Conservation (phyloP, 768 basidiomycete species). For the Leccinum longicurvipes region DNA sequence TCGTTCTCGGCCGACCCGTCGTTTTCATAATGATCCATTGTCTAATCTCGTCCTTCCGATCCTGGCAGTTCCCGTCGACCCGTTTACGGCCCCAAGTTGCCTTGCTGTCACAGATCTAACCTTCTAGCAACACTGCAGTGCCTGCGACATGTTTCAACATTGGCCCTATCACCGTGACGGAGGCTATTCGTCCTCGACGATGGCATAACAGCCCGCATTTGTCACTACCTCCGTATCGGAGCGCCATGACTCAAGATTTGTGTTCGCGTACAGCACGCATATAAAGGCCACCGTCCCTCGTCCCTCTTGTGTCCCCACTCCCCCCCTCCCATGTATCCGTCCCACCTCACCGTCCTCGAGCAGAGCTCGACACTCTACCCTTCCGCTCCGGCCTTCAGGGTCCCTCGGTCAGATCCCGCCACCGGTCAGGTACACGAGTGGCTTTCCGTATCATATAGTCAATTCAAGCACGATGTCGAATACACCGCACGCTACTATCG, state of each 20-base stretch:
- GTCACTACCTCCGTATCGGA: constrained; percentile 32
- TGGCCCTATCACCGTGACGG: constrained; percentile 31
- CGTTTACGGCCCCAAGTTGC: constrained; percentile 24
- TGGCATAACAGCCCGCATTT: constrained; percentile 25
- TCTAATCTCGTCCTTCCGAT: constrained; percentile 24
- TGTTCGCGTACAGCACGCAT: constrained; percentile 27
- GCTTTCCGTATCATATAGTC: constrained; percentile 58
- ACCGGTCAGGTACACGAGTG: constrained; percentile 48
- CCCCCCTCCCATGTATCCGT: constrained; percentile 27
- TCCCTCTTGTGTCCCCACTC: constrained; percentile 5
- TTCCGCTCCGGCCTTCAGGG: constrained; percentile 54
- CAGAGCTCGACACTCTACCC: constrained; percentile 49
- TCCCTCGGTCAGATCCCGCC: constrained; percentile 47
- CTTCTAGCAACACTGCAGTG: constrained; percentile 28
- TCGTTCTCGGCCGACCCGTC: constrained; percentile 13
- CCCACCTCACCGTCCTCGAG: constrained; percentile 66
- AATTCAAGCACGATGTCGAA: constrained; percentile 67
- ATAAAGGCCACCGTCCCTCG: constrained; percentile 24
- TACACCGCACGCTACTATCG: constrained; percentile 64
- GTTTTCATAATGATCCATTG: constrained; percentile 16
- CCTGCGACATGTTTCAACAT: constrained; percentile 36
- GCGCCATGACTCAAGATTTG: constrained; percentile 17
- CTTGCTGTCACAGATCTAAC: constrained; percentile 29
- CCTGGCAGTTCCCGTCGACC: constrained; percentile 10
- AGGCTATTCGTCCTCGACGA: constrained; percentile 30